Conservation (phyloP, 2,329 filamentous ascomycete genomes). For the Neurospora sp. region DNA sequence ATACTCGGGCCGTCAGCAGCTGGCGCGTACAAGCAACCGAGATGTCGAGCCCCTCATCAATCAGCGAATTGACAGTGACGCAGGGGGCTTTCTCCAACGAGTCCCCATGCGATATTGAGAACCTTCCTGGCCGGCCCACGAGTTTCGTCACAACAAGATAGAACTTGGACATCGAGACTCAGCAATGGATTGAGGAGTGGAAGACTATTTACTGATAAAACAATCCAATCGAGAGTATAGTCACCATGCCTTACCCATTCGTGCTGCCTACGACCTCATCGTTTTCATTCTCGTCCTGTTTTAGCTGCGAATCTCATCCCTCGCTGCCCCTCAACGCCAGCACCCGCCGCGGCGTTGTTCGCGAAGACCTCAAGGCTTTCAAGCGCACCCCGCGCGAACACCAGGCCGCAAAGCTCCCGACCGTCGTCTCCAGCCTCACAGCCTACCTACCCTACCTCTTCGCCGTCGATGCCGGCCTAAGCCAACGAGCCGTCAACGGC, state of each 20-base stretch:
- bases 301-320: slow-evolving; percentile 75
- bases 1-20: slow-evolving; percentile 10
- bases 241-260: slow-evolving; percentile 79
- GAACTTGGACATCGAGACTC: neutral
- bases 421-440: slow-evolving; percentile 59
- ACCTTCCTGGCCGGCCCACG: neutral
- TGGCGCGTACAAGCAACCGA: neutral
- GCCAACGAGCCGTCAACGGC: slow-evolving; percentile 34
- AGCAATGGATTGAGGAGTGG: neutral
- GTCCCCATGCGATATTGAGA: neutral
- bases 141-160: neutral
- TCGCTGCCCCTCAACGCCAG: slow-evolving; percentile 77
- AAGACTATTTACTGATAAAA: neutral
- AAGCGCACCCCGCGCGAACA: slow-evolving; percentile 70
- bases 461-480: slow-evolving; percentile 65
- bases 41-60: neutral
- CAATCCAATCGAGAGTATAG: neutral
- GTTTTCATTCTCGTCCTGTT: slow-evolving; percentile 69
- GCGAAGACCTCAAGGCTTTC: slow-evolving; percentile 77
- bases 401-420: slow-evolving; percentile 60
- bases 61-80: neutral
- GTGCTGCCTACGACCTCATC: slow-evolving; percentile 80
- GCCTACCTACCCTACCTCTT: slow-evolving; percentile 79
- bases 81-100: neutral
- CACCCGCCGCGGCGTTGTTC: slow-evolving; percentile 72